Conservation (phyloP, 768 basidiomycete genomes). For the Suillus subaureus region DNA sequence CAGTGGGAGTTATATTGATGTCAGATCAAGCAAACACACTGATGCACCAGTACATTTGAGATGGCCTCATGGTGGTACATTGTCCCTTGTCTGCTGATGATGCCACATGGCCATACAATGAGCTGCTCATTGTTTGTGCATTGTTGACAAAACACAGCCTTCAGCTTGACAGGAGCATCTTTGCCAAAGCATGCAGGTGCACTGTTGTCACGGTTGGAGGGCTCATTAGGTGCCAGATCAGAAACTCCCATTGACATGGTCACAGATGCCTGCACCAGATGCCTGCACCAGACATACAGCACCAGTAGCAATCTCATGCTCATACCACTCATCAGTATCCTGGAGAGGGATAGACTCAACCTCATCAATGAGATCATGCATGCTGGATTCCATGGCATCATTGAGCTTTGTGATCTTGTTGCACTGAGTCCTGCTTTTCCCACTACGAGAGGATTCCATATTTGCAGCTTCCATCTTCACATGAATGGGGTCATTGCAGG, state of each 20-base stretch:
- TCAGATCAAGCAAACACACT: too few species aligned
- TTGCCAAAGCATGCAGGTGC: too few species aligned
- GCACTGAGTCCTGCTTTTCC: too few species aligned
- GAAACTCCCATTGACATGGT: slow-evolving; percentile 18
- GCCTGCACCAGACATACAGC: too few species aligned
- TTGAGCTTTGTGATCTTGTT: not conserved
- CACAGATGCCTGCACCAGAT: too few species aligned
- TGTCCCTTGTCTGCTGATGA: slow-evolving; percentile 29
- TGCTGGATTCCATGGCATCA: not conserved
- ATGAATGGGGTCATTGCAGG: slow-evolving; percentile 8
- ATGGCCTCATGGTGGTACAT: slow-evolving; percentile 13
- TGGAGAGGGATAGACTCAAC: not conserved
- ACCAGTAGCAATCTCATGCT: not conserved
- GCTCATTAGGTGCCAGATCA: slow-evolving; percentile 7
- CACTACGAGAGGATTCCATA: too few species aligned
- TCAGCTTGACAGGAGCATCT: too few species aligned
- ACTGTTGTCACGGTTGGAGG: too few species aligned
- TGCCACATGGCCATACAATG: slow-evolving; percentile 35
- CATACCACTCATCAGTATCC: not conserved
- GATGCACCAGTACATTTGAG: slow-evolving; percentile 17
- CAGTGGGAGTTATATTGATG: too few species aligned
- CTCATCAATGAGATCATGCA: too few species aligned
- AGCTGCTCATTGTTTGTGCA: slow-evolving; percentile 38
- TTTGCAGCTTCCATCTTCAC: not conserved
- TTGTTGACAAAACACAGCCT: too few species aligned